A percentile compares a stretch with the other conserved stretches of the same genome.
Evolutionary conservation across 345 rosid genomes (phyloP).

Genomic region (Reutealis trisperma): DNA sequence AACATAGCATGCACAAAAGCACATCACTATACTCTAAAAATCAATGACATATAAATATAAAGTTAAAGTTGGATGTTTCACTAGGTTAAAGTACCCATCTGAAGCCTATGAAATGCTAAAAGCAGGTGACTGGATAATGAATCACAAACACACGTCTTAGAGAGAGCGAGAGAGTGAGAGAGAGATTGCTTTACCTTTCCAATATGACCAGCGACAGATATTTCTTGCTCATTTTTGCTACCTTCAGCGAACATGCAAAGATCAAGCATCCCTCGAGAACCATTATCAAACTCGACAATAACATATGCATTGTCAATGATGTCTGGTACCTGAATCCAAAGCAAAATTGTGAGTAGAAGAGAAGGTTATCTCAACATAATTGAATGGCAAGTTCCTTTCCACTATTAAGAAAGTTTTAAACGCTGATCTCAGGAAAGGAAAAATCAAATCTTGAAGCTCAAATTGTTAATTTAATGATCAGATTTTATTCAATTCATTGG

Average conservation of each 20-base stretch:
- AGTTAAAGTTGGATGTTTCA: not conserved
- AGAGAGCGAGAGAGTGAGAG: not conserved
- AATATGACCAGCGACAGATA: constrained; percentile 68
- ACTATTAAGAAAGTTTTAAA: not conserved
- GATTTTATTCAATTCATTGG: too few species aligned
- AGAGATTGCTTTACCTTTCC: constrained; percentile 56
- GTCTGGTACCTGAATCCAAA: constrained; percentile 67
- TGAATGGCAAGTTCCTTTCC: not conserved
- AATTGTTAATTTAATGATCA: not conserved
- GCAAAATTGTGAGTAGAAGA: not conserved
- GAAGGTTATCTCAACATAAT: not conserved
- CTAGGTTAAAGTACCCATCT: not conserved
- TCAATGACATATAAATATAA: not conserved
- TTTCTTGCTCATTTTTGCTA: constrained; percentile 92
- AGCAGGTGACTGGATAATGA: too few species aligned
- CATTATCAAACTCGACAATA: constrained; percentile 83
- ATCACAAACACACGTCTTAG: not conserved
- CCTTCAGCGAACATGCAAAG: constrained; percentile 99
- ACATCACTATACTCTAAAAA: not conserved
- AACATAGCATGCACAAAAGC: not conserved
- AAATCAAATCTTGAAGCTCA: constrained; percentile 3
- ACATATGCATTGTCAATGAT: constrained; percentile 91
- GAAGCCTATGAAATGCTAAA: not conserved
- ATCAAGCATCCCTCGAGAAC: constrained; percentile 89
- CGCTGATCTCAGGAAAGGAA: not conserved